phyloP scores from a whole-genome alignment of 495 filamentous ascomycete genomes.

The Parathielavia hyrcaniae region DNA sequence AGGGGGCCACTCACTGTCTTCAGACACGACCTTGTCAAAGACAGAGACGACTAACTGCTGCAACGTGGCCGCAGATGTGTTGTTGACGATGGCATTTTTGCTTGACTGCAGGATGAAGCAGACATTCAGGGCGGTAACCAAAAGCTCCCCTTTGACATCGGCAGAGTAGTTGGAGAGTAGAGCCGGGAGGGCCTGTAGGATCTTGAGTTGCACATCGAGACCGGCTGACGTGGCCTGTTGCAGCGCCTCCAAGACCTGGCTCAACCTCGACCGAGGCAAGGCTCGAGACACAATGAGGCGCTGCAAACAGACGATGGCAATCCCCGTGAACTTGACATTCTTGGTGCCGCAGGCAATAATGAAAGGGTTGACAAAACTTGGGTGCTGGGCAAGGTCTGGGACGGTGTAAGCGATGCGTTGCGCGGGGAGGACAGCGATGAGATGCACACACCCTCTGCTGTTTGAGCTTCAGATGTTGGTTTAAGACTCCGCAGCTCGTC shows the following conservation, averaged over 20 bases:
- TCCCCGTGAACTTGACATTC: slow-evolving; percentile 81
- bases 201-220: slow-evolving; percentile 91
- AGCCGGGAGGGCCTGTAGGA: slow-evolving; percentile 87
- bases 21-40: slow-evolving; percentile 80
- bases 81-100: slow-evolving; percentile 87
- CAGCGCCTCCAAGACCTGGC: slow-evolving; percentile 79
- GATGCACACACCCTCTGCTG: slow-evolving; percentile 64
- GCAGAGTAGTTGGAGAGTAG: slow-evolving; percentile 84
- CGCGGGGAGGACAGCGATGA: background rate
- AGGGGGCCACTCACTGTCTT: slow-evolving; percentile 57
- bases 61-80: slow-evolving; percentile 87
- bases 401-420: slow-evolving; percentile 16
- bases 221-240: slow-evolving; percentile 68
- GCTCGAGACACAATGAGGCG: slow-evolving; percentile 74
- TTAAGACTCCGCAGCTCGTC: slow-evolving; percentile 80
- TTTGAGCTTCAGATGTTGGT: slow-evolving; percentile 70
- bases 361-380: slow-evolving; percentile 85
- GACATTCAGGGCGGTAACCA: slow-evolving; percentile 76
- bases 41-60: slow-evolving; percentile 89
- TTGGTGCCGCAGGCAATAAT: slow-evolving; percentile 83
- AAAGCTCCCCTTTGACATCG: slow-evolving; percentile 70
- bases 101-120: slow-evolving; percentile 84
- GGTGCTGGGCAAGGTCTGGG: slow-evolving; percentile 72
- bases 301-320: slow-evolving; percentile 81
- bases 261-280: slow-evolving; percentile 64